Evolutionary conservation across 495 filamentous ascomycete genomes (phyloP).

Genomic region (Tuber borchii): DNA sequence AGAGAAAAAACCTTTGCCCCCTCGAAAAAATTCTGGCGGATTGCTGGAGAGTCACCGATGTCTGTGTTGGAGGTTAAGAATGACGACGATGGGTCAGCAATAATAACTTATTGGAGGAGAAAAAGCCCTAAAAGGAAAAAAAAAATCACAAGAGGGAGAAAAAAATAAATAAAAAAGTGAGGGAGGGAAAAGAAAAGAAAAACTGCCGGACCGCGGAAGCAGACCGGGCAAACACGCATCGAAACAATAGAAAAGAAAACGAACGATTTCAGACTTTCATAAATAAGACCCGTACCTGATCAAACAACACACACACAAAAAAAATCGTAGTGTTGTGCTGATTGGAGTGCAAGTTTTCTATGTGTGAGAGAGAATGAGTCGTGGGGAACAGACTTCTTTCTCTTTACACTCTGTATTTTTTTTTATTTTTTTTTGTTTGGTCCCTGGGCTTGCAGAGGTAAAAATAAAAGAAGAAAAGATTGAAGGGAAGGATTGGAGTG

Average conservation of each 20-base stretch:
- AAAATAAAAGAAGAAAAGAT: not conserved
- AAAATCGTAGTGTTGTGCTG: not conserved
- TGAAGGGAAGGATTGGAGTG: constrained; percentile 28
- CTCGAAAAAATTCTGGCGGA: constrained; percentile 13
- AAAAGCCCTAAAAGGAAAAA: constrained; percentile 32
- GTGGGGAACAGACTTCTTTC: constrained; percentile 25
- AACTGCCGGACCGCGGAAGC: not conserved
- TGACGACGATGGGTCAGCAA: constrained; percentile 38
- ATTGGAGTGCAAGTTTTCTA: constrained; percentile 4
- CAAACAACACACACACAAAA: not conserved
- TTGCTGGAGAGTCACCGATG: constrained; percentile 21
- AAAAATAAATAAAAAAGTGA: not conserved
- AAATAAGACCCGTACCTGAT: constrained; percentile 3
- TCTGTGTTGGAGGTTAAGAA: constrained; percentile 28
- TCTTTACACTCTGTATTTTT: constrained; percentile 13
- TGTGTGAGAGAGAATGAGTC: constrained; percentile 5
- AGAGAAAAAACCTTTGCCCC: constrained; percentile 5
- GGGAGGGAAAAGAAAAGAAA: not conserved
- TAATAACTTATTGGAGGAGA: constrained; percentile 17
- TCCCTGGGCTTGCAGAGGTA: constrained; percentile 22
- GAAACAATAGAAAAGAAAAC: constrained; percentile 2
- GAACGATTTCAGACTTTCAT: not conserved
- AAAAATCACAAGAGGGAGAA: constrained; percentile 26
- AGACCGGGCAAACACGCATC: constrained; percentile 1
- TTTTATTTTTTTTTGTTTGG: constrained; percentile 12